Percentiles rank a stretch among this genome's conserved stretches.
Conservation (phyloP, 2,329 filamentous ascomycete genomes). For the Diaporthe sp. region DNA sequence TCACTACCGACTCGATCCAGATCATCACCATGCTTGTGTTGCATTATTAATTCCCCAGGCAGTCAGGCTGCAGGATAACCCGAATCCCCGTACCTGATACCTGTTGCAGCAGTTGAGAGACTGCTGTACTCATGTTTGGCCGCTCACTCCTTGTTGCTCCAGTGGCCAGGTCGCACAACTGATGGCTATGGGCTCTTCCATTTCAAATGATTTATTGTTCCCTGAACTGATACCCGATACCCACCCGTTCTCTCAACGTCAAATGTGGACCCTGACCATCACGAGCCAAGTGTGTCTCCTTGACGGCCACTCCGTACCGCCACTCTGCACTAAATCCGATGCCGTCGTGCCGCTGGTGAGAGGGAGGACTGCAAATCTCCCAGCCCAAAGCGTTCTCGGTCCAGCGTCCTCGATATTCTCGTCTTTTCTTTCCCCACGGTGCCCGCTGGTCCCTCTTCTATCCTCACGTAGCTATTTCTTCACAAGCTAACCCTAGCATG, state of each 20-base stretch:
- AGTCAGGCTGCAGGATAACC: constrained; percentile 21
- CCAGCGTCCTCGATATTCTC: neutral
- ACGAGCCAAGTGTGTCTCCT: constrained; percentile 23
- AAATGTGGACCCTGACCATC: constrained; percentile 14
- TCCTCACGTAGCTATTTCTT: neutral
- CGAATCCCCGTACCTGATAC: neutral
- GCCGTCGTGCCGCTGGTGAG: neutral
- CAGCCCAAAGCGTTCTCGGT: neutral
- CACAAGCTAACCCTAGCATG: neutral
- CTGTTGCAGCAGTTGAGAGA: neutral
- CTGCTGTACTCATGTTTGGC: neutral
- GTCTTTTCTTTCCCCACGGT: neutral
- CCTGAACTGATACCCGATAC: neutral
- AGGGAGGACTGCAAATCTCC: neutral
- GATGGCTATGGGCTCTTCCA: neutral
- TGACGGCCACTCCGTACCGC: constrained; percentile 30
- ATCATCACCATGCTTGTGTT: constrained; percentile 2
- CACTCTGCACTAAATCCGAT: neutral
- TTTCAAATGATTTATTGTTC: neutral
- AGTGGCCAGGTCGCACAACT: neutral
- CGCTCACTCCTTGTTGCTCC: neutral
- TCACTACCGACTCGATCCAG: constrained; percentile 20
- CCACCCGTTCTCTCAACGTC: neutral
- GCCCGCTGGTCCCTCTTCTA: neutral
- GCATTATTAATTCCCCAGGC: constrained; percentile 32